Base-by-base conservation (phyloP, 2,329 filamentous ascomycete species). In the Venturia nashicola region DNA sequence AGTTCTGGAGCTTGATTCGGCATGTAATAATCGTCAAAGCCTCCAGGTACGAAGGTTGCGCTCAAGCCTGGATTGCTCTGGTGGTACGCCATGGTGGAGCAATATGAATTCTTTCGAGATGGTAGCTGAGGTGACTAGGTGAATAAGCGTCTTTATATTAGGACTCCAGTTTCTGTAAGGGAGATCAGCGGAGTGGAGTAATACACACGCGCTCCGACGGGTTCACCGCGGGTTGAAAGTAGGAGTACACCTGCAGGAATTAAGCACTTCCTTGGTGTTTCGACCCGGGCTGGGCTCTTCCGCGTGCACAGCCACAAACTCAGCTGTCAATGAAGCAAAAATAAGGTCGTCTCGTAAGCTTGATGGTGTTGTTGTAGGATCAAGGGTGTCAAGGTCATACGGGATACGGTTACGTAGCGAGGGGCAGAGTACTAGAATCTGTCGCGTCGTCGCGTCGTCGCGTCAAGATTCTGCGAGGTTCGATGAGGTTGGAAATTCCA, bases 11-110 rank as follows among this genome's bases (percentile, higher is more conserved):
- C 72, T 65, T 73, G 71, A 40, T 72, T 73, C 46, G 81, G 80
- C 79, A 87, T 83, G 73, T 86, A 86, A 74, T 84, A 88, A 74
- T 88, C 84, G 76, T 89, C 86, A 68, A 81, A 79, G 61, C 82
- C 83, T 69, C 86, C 86, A 69, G 87, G 86, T 72, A 86, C 81
- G 74, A 87, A 89, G 60, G 86, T 89, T 64, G 86, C 86, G 66
- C 80, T 79, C 71, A 84, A 69, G 34, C 42, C 42, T 48, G 36
- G 32, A 9, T 63, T 46, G 46, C 48, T 34, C 23, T 62, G 61
- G 12, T 57, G 61, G 39, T 63, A 63, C 27, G 61, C 61, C 61
- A 63, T 63, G 61, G 36, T 36, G 46, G 23, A 16, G 59, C 59
- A 43, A 34, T 7, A 42, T 23, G 42, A 39, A 11, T 14, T 57